Evolutionary conservation across 768 basidiomycete species (phyloP).

Genomic region (Glaciozyma antarctica): DNA sequence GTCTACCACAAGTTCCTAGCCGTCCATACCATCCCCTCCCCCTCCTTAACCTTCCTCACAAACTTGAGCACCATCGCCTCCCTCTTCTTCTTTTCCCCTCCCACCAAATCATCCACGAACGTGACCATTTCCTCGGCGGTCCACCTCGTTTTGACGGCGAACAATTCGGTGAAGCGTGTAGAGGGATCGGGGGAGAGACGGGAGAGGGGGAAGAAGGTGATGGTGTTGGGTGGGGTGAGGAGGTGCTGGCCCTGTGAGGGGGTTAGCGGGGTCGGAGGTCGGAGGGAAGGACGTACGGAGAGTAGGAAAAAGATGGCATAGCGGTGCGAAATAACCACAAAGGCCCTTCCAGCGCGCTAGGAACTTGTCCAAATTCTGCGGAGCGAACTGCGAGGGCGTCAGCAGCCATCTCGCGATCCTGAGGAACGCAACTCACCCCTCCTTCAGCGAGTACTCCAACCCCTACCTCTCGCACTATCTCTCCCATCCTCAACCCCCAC

Average conservation of each 20-base stretch:
- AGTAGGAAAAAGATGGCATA: constrained; percentile 59
- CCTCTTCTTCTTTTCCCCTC: constrained; percentile 30
- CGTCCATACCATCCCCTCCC: constrained; percentile 19
- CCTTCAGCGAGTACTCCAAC: constrained; percentile 55
- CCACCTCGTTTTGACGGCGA: constrained; percentile 48
- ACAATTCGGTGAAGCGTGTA: constrained; percentile 76
- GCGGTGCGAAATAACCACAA: constrained; percentile 64
- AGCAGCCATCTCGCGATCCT: not conserved
- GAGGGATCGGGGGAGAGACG: constrained; percentile 66
- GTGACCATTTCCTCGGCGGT: constrained; percentile 40
- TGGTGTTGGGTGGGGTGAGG: constrained; percentile 40
- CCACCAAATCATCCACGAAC: constrained; percentile 26
- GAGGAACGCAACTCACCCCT: constrained; percentile 13
- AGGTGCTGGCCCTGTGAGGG: constrained; percentile 60
- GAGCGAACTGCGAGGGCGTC: constrained; percentile 7
- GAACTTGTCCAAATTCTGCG: constrained; percentile 47
- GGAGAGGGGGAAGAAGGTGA: constrained; percentile 69
- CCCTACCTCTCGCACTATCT: constrained; percentile 65
- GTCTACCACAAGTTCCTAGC: constrained; percentile 22
- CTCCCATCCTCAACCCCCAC: constrained; percentile 60
- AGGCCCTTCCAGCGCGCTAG: constrained; percentile 58
- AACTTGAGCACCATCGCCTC: constrained; percentile 32
- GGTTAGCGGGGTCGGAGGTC: not conserved
- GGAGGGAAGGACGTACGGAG: constrained; percentile 46
- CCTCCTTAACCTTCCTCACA: constrained; percentile 29